These are phyloP conservation scores for Metschnikowia kunwiensis DNA, from an alignment of 805 yeast species.

Conservation along the genomic window DNA sequence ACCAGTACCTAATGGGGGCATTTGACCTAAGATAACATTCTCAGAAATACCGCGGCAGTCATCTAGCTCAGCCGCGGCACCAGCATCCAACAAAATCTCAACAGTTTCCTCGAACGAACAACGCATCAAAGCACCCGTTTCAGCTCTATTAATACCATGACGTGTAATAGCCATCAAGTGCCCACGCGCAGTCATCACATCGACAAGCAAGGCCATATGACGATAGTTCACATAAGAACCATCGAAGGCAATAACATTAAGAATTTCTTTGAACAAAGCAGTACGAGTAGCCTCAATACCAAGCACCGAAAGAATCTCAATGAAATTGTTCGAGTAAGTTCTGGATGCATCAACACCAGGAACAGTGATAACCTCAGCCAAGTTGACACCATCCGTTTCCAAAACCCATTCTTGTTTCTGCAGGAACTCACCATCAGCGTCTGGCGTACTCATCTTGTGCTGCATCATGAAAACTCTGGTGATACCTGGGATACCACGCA, in stretches of 20 bases:
- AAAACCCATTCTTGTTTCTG: conserved; percentile 96
- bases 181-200: conserved; percentile 98
- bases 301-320: conserved; percentile 87
- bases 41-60: conserved; percentile 99
- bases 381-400: conserved; percentile 97
- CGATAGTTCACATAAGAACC: conserved; percentile 99
- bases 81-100: conserved; percentile 95
- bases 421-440: conserved; percentile 78
- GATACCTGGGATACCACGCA: conserved; percentile 95
- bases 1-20: conserved; percentile 99
- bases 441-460: conserved; percentile 68
- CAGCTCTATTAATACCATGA: conserved; percentile 98
- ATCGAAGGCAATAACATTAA: conserved; percentile 97
- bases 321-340: conserved; percentile 94
- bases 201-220: conserved; percentile 96
- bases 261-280: conserved; percentile 88
- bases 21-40: conserved; percentile 94
- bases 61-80: conserved; percentile 95
- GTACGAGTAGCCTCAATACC: conserved; percentile 99
- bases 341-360: conserved; percentile 91
- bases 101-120: conserved; percentile 99
- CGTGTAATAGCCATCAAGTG: conserved; percentile 98
- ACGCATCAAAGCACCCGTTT: conserved; percentile 98
- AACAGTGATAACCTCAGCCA: conserved; percentile 90
- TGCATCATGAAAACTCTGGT: conserved; percentile 89